Percentiles rank a stretch among this genome's conserved stretches.
Conservation (phyloP, 1,284 basidiomycete genomes). For the Rhodotorula sp. region DNA sequence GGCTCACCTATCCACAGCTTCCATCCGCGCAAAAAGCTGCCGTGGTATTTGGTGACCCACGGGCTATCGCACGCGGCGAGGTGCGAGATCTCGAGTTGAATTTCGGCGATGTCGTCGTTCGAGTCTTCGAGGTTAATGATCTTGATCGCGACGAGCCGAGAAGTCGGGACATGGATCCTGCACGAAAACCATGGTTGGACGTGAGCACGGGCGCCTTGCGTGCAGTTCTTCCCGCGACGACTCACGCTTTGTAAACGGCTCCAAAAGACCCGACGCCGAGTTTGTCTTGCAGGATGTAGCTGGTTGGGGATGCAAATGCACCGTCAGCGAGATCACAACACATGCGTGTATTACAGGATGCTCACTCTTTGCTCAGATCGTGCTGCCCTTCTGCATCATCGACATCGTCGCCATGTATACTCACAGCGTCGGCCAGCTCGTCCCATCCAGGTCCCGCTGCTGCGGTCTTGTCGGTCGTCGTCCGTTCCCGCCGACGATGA, state of each 20-base stretch:
- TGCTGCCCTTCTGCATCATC: neutral
- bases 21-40: constrained; percentile 93
- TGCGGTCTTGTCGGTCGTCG: too few relatives aligned
- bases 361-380: constrained; percentile 16
- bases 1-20: constrained; percentile 81
- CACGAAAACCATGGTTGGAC: neutral
- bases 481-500: too few relatives aligned
- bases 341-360: neutral
- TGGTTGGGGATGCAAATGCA: neutral
- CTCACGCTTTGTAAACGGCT: constrained; percentile 80
- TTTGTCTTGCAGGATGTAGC: constrained; percentile 87
- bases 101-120: constrained; percentile 93
- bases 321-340: neutral
- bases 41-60: constrained; percentile 94
- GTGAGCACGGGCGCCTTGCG: neutral
- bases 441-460: too few relatives aligned
- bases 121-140: constrained; percentile 77
- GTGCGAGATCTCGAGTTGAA: constrained; percentile 96
- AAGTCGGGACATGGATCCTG: constrained; percentile 82
- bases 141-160: constrained; percentile 95
- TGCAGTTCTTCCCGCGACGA: constrained; percentile 3
- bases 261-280: constrained; percentile 92
- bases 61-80: constrained; percentile 93
- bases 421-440: neutral
- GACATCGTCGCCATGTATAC: neutral